Conservation (phyloP, 225 moss, liverwort and hornwort species). For the Bryum argenteum region DNA sequence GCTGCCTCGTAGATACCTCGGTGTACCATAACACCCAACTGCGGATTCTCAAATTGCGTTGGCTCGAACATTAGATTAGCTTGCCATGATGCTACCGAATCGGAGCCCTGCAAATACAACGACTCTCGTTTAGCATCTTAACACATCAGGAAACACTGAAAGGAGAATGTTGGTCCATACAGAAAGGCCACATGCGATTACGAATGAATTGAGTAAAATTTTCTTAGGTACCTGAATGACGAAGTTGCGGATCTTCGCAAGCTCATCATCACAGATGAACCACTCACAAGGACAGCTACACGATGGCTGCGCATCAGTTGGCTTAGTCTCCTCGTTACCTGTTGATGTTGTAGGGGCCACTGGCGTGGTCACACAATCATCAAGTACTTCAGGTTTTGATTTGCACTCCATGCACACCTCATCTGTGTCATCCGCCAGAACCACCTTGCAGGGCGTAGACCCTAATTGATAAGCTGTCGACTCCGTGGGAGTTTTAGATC, state of each 20-base stretch:
- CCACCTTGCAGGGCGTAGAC: constrained; percentile 41
- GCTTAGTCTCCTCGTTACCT: constrained; percentile 50
- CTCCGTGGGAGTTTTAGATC: constrained; percentile 22
- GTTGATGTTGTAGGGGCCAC: constrained; percentile 42
- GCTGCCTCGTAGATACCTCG: constrained; percentile 50
- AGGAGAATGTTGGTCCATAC: neutral
- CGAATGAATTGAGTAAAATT: neutral
- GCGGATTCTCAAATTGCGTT: constrained; percentile 69
- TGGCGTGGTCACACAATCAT: constrained; percentile 30
- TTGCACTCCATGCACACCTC: constrained; percentile 31
- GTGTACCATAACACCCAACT: constrained; percentile 50
- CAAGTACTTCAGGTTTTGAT: constrained; percentile 23
- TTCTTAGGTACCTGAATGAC: constrained; percentile 69
- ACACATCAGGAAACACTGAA: neutral
- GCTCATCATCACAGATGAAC: constrained; percentile 79
- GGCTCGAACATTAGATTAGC: constrained; percentile 86
- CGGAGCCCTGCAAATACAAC: constrained; percentile 68
- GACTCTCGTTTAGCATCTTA: neutral
- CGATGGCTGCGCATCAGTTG: constrained; percentile 53
- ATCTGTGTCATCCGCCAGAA: constrained; percentile 33
- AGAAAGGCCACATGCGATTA: neutral
- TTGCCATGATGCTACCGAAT: constrained; percentile 84
- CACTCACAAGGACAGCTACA: constrained; percentile 81
- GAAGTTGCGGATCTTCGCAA: constrained; percentile 61
- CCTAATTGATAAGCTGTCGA: constrained; percentile 51